Evolutionary conservation across 2,329 filamentous ascomycete genomes (phyloP).

Genomic region (Ophiostoma himal-ulmi): DNA sequence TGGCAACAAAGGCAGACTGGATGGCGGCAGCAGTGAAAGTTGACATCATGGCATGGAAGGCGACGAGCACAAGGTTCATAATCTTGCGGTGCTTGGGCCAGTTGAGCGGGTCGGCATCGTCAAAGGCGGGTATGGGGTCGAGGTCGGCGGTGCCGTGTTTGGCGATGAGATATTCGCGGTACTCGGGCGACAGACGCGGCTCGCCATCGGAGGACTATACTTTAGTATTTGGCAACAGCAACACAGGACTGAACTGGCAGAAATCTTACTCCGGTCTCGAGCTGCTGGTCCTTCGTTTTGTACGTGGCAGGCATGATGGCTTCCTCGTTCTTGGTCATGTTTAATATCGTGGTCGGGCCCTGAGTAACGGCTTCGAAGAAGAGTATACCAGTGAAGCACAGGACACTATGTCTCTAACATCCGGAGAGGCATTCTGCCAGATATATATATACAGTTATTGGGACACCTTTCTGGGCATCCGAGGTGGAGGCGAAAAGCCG

Average conservation of each 20-base stretch:
- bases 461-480: background rate
- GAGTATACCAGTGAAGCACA: background rate
- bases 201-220: conserved; percentile 3
- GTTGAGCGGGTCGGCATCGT: conserved; percentile 22
- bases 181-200: conserved; percentile 16
- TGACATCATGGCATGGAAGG: conserved; percentile 52
- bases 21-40: conserved; percentile 51
- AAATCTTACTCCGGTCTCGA: background rate
- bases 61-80: conserved; percentile 47
- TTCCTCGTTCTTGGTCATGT: background rate
- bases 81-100: conserved; percentile 35
- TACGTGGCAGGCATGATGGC: background rate
- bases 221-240: background rate
- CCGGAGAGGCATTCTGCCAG: background rate
- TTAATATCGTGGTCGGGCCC: background rate
- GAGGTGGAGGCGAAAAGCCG: background rate
- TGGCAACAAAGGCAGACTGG: conserved; percentile 49
- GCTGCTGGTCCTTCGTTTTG: background rate
- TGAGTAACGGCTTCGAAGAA: background rate
- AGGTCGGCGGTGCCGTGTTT: conserved; percentile 20
- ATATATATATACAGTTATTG: background rate
- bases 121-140: conserved; percentile 18
- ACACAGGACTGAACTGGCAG: background rate
- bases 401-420: background rate
- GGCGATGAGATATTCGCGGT: conserved; percentile 18